These are phyloP conservation scores for Fraxinus nigra DNA, from an alignment of 305 asterid species.

Conservation along the genomic window DNA sequence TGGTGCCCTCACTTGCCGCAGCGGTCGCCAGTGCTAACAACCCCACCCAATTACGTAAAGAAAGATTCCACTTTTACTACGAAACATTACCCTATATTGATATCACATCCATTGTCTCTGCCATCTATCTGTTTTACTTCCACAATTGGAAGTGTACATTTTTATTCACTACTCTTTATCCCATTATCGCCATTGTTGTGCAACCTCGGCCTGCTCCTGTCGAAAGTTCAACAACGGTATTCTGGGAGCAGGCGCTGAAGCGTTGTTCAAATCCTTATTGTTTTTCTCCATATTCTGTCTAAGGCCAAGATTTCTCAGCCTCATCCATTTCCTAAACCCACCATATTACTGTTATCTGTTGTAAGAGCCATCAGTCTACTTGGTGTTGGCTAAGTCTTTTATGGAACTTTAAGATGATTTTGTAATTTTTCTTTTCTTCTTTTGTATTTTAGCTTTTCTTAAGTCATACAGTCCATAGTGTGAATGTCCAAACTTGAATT, in stretches of 20 bases:
- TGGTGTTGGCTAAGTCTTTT: slow-evolving; percentile 24
- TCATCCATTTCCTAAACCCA: slow-evolving; percentile 25
- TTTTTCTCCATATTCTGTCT: neutral
- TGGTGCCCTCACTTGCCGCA: slow-evolving; percentile 72
- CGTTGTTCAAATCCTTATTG: slow-evolving; percentile 44
- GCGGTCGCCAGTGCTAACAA: slow-evolving; percentile 52
- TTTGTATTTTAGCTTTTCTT: slow-evolving; percentile 16
- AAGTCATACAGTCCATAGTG: slow-evolving; percentile 46
- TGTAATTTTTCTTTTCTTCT: slow-evolving; percentile 22
- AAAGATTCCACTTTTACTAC: neutral
- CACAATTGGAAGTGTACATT: slow-evolving; percentile 36
- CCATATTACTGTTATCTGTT: slow-evolving; percentile 1
- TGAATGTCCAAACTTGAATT: slow-evolving; percentile 42
- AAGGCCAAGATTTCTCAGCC: slow-evolving; percentile 15
- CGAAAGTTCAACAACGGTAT: slow-evolving; percentile 26
- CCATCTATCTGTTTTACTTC: slow-evolving; percentile 19
- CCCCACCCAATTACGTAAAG: neutral
- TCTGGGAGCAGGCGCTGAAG: slow-evolving; percentile 52
- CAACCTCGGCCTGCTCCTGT: slow-evolving; percentile 63
- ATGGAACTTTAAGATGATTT: slow-evolving; percentile 31
- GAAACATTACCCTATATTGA: slow-evolving; percentile 16
- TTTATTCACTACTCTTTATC: slow-evolving; percentile 29
- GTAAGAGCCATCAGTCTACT: slow-evolving; percentile 14
- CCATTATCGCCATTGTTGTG: slow-evolving; percentile 33
- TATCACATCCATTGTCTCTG: slow-evolving; percentile 28